Base-by-base conservation (phyloP, 768 basidiomycete genomes). In the Suillus brevipes region DNA sequence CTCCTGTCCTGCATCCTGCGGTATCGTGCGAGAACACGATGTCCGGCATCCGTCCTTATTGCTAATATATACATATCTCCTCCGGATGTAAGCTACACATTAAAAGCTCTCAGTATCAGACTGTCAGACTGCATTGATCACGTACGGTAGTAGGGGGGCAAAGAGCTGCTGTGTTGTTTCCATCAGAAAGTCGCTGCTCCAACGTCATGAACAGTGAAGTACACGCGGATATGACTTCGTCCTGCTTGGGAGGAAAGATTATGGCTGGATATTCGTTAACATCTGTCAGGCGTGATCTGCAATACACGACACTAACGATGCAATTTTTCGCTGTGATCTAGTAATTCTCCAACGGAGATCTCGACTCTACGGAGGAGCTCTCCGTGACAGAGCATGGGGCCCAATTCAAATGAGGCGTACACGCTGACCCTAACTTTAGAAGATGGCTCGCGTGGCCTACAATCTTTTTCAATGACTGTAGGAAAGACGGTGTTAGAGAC, bases 381-480 rank as follows among this genome's bases (percentile, higher is more conserved):
- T 45, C 67, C 67, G 1, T 31, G 43, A 23, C 67, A 62, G 25
- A 68, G 28, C 40, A 45, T 64, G 9, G 53, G 45, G 9, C 43
- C 62, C n/a, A 64, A 9, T 16, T 68, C 65, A 25, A 58, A 68
- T 8, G 67, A 66, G 13, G 65, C 67, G 25, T 36, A 14, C 6
- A 64, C 23, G 4, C 53, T 43, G 53, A 68, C 20, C 4, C 5
- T 18, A 34, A 66, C 20, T 37, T 6, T 53, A 4, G 13, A 40
- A 52, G 42, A 45, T 18, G 12, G 4, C 31, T 66, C 28, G 1
- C 25, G 28, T 2, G 66, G 42, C 10, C 67, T 67, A 23, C 2
- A 56, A n/a, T n/a, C 18, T 12, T 20, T 36, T 10, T 50, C 12
- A 18, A 6, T 28, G 5, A 53, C 34, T 6, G 34, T 13, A 20